A percentile compares a stretch with the other conserved stretches of the same genome.
Evolutionary conservation across 148 eudicot species (phyloP).

Genomic region (Spergularia bocconei): DNA sequence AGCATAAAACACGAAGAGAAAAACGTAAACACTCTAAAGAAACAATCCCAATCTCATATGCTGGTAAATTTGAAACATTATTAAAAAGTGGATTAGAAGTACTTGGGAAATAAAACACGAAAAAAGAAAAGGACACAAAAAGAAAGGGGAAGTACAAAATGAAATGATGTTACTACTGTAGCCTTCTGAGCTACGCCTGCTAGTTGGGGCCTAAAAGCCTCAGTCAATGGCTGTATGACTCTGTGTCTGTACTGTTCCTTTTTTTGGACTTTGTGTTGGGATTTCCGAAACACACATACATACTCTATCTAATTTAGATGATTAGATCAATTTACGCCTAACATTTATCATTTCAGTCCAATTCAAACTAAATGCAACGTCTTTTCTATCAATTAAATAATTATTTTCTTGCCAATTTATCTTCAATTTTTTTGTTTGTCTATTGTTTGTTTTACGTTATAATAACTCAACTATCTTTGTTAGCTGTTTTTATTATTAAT

Average conservation of each 20-base stretch:
- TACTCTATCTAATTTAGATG: not conserved
- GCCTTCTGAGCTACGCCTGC: slow-evolving; percentile 10
- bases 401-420: too few relatives aligned
- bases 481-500: too few relatives aligned
- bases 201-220: not conserved
- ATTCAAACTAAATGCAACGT: too few relatives aligned
- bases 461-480: too few relatives aligned
- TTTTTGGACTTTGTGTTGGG: not conserved
- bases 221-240: not conserved
- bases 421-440: not conserved
- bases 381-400: too few relatives aligned
- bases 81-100: not conserved
- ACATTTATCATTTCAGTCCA: too few relatives aligned
- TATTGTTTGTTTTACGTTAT: too few relatives aligned
- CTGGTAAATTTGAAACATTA: too few relatives aligned
- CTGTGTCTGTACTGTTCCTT: not conserved
- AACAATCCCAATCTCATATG: too few relatives aligned
- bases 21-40: too few relatives aligned
- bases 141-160: not conserved
- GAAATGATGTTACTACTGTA: slow-evolving; percentile 27
- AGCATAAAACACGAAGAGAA: too few relatives aligned
- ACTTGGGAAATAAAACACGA: not conserved
- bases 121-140: not conserved
- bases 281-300: slow-evolving; percentile 5
- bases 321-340: too few relatives aligned